These are phyloP conservation scores for Pseudocercospora pini-densiflorae DNA, from an alignment of 2,329 filamentous ascomycete genomes.

Conservation along the genomic window DNA sequence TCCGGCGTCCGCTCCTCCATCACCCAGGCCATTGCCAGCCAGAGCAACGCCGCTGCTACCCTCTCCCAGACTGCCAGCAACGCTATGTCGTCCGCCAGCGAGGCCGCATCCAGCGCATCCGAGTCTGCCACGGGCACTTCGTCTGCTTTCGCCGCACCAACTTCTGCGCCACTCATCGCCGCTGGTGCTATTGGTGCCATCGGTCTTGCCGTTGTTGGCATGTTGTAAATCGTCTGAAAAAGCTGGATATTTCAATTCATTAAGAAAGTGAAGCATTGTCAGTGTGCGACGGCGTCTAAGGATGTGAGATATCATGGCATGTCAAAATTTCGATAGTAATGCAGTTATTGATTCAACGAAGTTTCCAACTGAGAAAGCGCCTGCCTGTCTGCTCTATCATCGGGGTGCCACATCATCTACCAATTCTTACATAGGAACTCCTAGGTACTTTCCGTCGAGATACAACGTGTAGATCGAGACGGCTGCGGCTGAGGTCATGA, in stretches of 20 bases:
- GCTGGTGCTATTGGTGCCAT: slow-evolving; percentile 29
- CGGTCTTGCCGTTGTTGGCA: slow-evolving; percentile 24
- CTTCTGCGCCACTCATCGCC: slow-evolving; percentile 25
- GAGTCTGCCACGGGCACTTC: slow-evolving; percentile 9
- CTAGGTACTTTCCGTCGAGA: slow-evolving; percentile 18
- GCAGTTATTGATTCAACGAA: slow-evolving; percentile 12
- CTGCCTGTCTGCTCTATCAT: not conserved
- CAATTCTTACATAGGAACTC: not conserved
- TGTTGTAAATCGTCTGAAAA: slow-evolving; percentile 17
- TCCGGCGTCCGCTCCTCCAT: slow-evolving; percentile 10
- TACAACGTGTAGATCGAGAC: slow-evolving; percentile 21
- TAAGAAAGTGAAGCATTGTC: slow-evolving; percentile 1
- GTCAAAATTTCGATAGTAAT: slow-evolving; percentile 11
- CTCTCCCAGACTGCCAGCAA: slow-evolving; percentile 10
- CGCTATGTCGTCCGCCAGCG: not conserved
- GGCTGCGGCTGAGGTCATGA: slow-evolving; percentile 30
- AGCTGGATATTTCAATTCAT: not conserved
- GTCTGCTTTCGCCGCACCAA: slow-evolving; percentile 18
- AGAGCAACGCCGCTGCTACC: slow-evolving; percentile 14
- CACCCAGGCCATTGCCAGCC: slow-evolving; percentile 11
- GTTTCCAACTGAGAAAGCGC: not conserved
- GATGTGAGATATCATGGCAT: slow-evolving; percentile 5
- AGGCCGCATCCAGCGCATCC: slow-evolving; percentile 12
- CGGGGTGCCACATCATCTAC: not conserved
- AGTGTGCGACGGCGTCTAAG: slow-evolving; percentile 1